Base-by-base conservation (phyloP, 2,329 filamentous ascomycete species). In the Colletotrichum sp. region DNA sequence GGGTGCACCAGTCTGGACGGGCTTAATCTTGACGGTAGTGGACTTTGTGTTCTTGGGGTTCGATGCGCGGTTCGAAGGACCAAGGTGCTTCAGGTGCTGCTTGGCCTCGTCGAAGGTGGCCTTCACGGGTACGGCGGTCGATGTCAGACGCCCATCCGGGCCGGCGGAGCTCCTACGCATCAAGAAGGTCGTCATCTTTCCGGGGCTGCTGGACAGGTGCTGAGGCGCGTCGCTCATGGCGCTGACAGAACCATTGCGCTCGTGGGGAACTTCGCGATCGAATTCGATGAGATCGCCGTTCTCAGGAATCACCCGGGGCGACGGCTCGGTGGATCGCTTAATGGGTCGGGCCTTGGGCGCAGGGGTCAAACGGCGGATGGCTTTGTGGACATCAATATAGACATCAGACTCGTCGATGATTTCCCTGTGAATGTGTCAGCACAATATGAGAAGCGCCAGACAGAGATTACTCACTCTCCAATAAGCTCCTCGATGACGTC, bases 351-450 rank as follows among this genome's bases (percentile, higher is more conserved):
- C 92, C 81, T 95, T 94, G 2, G 96, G 96, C 3, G 96, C 96
- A 1, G 96, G 96, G 24, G 94, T 92, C 81, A 98, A 91, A 68
- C 97, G 95, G 74, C 97, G 93, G 79, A 99, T 98, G 26, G 97
- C 97, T 87, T 99, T 99, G 89, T 99, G 97, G 3, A 99, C 96
- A 84, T 99, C 97, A 78, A 99, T 94, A 81, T 98, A 99, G 13
- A 99, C 97, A 84, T 99, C 97, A 0, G 96, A 99, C 84, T 99
- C 97, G 83, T 99, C 97, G 77, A 99, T 98, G 78, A 99, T 99
- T 90, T 99, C 97, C 88, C 95, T 96, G 74, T 44, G 30, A 52
- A 3, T 12, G 16, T 18, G 26, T 73, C 26, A 74, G 48, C 24
- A 32, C 6, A 3, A 5, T 55, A 7, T 5, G 2, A 22, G 44